Evolutionary conservation across 2,329 filamentous ascomycete genomes (phyloP), one percentile per base, ranked within the genome.

Genomic region (Aspergillus bombycis): DNA sequence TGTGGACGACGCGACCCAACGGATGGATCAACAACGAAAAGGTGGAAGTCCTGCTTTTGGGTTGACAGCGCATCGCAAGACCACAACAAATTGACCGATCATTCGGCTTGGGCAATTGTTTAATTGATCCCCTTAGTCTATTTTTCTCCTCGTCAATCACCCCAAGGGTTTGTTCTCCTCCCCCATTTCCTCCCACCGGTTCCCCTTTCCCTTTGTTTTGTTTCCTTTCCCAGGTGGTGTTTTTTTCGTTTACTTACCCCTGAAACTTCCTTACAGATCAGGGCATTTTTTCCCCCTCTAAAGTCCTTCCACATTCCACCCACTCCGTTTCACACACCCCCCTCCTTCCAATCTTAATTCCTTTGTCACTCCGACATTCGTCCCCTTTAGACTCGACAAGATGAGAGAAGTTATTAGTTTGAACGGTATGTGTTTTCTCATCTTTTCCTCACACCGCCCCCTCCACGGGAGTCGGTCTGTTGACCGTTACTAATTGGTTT

Each of bases 391-490:
- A 68, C 57, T 74, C 76, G 78, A 77, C 86, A 94, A 82, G 81
- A 98, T 98, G 94, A 94, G 94, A 91, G 94, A 98, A 89, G 93
- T 98, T 82, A 97, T 98, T 83, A 94, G 91, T 85, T 91, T 98
- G 88, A 97, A 97, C 88, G 94, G 94, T 97, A 89, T 79, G 91
- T 73, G 64, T 50, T 61, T 62, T 41, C 64, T 46, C 28, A 12
- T 60, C 61, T 67, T 43, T 34, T 48, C 55, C 50, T 62, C 32
- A 16, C 52, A 55, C n/a, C n/a, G 26, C 48, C 30, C 19, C 30
- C 21, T 54, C n/a, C 19, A 53, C 21, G 23, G 45, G 45, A 28
- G 45, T 23, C 45, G 6, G 45, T 23, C 62, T 62, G 32, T 57
- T 68, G 76, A 32, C 52, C 64, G 61, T 66, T 57, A 69, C 70